phyloP scores from a whole-genome alignment of 768 basidiomycete genomes.

The Suillus bovinus region DNA sequence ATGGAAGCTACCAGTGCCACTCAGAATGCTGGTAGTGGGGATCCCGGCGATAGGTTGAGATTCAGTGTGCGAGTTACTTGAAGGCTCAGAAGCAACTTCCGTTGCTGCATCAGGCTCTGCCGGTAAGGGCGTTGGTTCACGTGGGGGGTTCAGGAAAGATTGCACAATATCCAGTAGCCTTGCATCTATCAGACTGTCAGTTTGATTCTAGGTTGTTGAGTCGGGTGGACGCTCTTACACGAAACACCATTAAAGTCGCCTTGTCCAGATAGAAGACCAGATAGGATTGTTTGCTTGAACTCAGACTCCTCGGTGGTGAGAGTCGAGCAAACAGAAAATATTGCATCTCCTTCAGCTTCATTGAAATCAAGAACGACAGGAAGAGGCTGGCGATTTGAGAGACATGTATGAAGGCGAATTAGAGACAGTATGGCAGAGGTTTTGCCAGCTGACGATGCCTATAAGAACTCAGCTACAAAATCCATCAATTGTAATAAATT shows the following conservation, averaged over 20 bases:
- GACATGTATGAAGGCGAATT: constrained; percentile 54
- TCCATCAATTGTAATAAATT: not conserved
- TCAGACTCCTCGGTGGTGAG: constrained; percentile 59
- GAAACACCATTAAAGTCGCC: constrained; percentile 63
- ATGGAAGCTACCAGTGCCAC: constrained; percentile 60
- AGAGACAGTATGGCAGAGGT: constrained; percentile 56
- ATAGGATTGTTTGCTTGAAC: constrained; percentile 49
- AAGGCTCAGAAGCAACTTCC: constrained; percentile 27
- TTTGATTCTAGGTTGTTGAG: constrained; percentile 6
- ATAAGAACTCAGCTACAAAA: constrained; percentile 4
- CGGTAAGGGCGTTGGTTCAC: constrained; percentile 34
- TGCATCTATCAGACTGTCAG: constrained; percentile 45
- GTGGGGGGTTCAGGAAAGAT: constrained; percentile 50
- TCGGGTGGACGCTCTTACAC: constrained; percentile 46
- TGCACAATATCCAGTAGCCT: constrained; percentile 60
- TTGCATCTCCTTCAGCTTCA: constrained; percentile 52
- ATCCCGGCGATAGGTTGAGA: constrained; percentile 39
- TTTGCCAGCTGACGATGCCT: constrained; percentile 48
- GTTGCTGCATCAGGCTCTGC: constrained; percentile 29
- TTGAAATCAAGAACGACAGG: constrained; percentile 44
- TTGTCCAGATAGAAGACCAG: constrained; percentile 54
- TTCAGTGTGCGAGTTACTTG: constrained; percentile 6
- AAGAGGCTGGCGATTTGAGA: constrained; percentile 47
- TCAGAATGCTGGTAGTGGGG: constrained; percentile 27
- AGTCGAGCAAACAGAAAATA: constrained; percentile 52